These are phyloP conservation scores for Wilcoxina mikolae DNA, from an alignment of 495 filamentous ascomycete genomes.

Conservation along the genomic window DNA sequence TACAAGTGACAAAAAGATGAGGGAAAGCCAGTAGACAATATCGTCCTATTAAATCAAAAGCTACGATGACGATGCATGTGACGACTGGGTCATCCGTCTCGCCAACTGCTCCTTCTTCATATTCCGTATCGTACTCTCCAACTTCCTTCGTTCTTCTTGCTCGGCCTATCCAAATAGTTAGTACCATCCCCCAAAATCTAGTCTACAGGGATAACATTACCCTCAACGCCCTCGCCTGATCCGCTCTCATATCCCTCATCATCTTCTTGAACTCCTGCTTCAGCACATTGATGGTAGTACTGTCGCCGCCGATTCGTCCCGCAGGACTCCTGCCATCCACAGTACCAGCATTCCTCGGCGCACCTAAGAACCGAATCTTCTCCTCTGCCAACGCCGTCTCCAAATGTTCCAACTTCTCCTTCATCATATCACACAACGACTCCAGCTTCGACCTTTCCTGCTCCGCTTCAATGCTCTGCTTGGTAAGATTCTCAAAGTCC, in stretches of 20 bases:
- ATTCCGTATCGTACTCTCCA: slow-evolving; percentile 20
- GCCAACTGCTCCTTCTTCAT: slow-evolving; percentile 27
- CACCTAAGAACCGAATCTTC: slow-evolving; percentile 53
- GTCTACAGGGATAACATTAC: slow-evolving; percentile 34
- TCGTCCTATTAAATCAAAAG: too few relatives aligned
- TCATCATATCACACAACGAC: slow-evolving; percentile 49
- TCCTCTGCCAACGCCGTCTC: slow-evolving; percentile 59
- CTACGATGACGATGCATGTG: background rate
- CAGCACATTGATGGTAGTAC: slow-evolving; percentile 55
- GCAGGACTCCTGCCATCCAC: slow-evolving; percentile 31
- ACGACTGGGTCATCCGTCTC: background rate
- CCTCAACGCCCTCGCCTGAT: slow-evolving; percentile 53
- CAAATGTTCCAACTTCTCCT: slow-evolving; percentile 53
- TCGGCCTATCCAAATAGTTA: slow-evolving; percentile 19
- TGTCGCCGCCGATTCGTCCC: slow-evolving; percentile 38
- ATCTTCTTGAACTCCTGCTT: slow-evolving; percentile 81
- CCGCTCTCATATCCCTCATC: slow-evolving; percentile 67
- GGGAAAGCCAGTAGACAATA: background rate
- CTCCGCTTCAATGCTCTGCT: slow-evolving; percentile 71
- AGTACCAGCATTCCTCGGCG: slow-evolving; percentile 18
- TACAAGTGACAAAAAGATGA: background rate
- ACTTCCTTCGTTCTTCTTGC: slow-evolving; percentile 24
- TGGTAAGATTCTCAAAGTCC: slow-evolving; percentile 79
- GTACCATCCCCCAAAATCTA: background rate
- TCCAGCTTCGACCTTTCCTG: slow-evolving; percentile 70